Evolutionary conservation across 2,329 filamentous ascomycete species (phyloP).

Genomic region (Fragosphaeria purpurea): DNA sequence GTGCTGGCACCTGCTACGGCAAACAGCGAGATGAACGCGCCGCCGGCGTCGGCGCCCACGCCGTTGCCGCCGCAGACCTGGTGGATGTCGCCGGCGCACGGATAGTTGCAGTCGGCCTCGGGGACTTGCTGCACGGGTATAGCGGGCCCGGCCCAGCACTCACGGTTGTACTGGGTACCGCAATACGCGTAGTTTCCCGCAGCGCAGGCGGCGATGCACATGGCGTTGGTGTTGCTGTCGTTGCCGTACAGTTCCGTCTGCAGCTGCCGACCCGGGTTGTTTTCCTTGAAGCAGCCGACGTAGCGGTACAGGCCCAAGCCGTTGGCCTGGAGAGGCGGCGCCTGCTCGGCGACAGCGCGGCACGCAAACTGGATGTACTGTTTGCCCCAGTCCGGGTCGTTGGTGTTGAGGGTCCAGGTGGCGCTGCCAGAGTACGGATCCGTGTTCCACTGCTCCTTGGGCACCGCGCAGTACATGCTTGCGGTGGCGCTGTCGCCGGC

Average conservation of each 20-base stretch:
- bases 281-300: constrained; percentile 45
- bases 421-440: constrained; percentile 38
- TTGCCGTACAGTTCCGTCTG: constrained; percentile 29
- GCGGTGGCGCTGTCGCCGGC: constrained; percentile 42
- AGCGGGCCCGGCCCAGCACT: constrained; percentile 45
- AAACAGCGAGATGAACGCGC: constrained; percentile 39
- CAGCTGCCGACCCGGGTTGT: constrained; percentile 44
- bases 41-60: constrained; percentile 20
- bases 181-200: constrained; percentile 30
- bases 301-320: constrained; percentile 42
- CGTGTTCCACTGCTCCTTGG: constrained; percentile 47
- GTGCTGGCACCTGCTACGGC: constrained; percentile 22
- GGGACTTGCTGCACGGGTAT: constrained; percentile 34
- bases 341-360: constrained; percentile 41
- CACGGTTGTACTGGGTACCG: constrained; percentile 37
- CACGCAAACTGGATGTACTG: constrained; percentile 42
- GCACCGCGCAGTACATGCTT: constrained; percentile 42
- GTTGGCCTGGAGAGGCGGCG: constrained; percentile 33
- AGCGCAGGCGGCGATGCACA: constrained; percentile 35
- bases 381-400: constrained; percentile 42
- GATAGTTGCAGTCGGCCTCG: constrained; percentile 39
- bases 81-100: constrained; percentile 37
- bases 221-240: constrained; percentile 30
- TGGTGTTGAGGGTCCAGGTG: constrained; percentile 47
- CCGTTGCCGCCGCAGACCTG: constrained; percentile 46